Evolutionary conservation across 345 rosid genomes (phyloP).

Genomic region (Orychophragmus violaceus): DNA sequence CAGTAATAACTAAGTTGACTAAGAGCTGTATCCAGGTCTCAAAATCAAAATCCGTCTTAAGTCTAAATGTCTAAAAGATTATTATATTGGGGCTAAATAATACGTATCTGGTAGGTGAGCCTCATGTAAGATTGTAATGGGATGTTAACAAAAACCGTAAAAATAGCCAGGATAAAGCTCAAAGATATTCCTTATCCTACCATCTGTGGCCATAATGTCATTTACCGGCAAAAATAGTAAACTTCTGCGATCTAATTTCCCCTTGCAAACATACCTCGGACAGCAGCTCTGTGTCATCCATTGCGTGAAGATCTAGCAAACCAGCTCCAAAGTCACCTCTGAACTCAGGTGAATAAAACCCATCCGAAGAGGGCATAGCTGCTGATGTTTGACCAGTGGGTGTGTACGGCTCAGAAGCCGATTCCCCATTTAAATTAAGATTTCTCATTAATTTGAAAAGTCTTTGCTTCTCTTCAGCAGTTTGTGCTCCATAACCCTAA

Average conservation of each 20-base stretch:
- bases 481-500: constrained; percentile 88
- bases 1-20: neutral
- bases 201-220: neutral
- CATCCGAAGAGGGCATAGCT: constrained; percentile 55
- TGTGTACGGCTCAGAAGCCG: constrained; percentile 60
- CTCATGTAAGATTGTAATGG: neutral
- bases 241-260: neutral
- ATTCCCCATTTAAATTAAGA: constrained; percentile 86
- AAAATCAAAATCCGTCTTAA: neutral
- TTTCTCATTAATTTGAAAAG: constrained; percentile 86
- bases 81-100: neutral
- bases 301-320: constrained; percentile 91
- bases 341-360: constrained; percentile 75
- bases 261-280: constrained; percentile 56
- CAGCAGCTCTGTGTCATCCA: constrained; percentile 94
- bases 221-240: neutral
- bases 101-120: neutral
- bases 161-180: neutral
- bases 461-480: constrained; percentile 96
- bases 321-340: constrained; percentile 99
- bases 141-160: neutral
- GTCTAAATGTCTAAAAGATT: neutral
- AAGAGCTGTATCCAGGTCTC: neutral
- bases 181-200: neutral
- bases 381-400: constrained; percentile 63